Evolutionary conservation across 208 protist genomes (phyloP), one percentile per base, ranked within the genome.

Genomic region (Acanthamoeba culbertsoni): DNA sequence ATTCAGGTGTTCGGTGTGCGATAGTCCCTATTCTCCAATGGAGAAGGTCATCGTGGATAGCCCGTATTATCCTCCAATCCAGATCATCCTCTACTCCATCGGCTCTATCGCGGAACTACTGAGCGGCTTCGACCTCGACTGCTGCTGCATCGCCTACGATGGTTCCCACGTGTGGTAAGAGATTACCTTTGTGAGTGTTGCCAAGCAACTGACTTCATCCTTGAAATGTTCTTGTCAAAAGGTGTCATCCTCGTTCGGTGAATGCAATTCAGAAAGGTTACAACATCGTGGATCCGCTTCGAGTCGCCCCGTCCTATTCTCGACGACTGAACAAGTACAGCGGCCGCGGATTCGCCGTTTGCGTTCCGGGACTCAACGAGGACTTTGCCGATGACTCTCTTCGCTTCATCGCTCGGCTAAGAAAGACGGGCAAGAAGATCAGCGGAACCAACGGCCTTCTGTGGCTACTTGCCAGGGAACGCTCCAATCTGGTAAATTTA

Each of bases 361-460:
- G 20, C 12, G 86, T 92, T 12, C 86, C 86, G 33, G 86, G 86
- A 28, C 63, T 92, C 31, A 92, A 48, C 33, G 26, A 31, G 40
- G 82, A 62, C 48, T 90, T 90, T 31, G 82, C 65, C n/a, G 28
- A 90, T 8, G 82, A 90, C 37, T 62, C 82, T 14, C 82, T 65
- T 4, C 82, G 82, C 16, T 90, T 90, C 57, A 40, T 65, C 18
- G 82, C 82, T 31, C 8, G n/a, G 5, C 82, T 90, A n/a, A 6
- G 37, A 28, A 6, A 57, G 82, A 43, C n/a, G 28, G 82, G 33
- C 82, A 90, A 90, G 82, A 63, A 65, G 82, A 90, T 90, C 82
- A 90, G 82, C 57, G 82, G 82, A 33, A 55, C 86, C 86, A 92
- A 92, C 62, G 86, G 86, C 37, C 62, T 92, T 6, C 86, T 92